Evolutionary conservation across 148 eudicot genomes (phyloP), one percentile per base, ranked within the genome.

Genomic region (Agrostemma githago): DNA sequence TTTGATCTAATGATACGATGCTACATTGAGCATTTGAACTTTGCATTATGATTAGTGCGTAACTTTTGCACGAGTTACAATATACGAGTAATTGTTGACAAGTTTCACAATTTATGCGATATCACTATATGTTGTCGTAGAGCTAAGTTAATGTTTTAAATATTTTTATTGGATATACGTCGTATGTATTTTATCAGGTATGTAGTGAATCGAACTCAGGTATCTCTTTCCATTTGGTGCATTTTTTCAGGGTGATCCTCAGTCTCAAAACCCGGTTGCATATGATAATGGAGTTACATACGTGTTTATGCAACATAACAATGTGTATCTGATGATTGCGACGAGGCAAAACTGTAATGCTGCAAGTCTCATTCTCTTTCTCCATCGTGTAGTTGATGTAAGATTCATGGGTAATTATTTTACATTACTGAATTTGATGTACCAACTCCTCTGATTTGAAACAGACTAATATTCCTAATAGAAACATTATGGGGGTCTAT

Each of bases 321-420:
- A 95, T 86, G 86, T 95, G 57, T 95, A 92, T 76, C 79, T 95
- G 70, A 90, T 95, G 92, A 76, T 80, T 20, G 97, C 97, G 39
- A 68, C 97, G n/a, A 80, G 99, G 79, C 99, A 95, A 83, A 95
- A 95, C 85, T 92, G 97, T 80, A 95, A 95, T 79, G 99, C 97
- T 65, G 93, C 99, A 63, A 92, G 99, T 74, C 84, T 88, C 70
- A 85, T 95, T 76, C 83, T 92, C 71, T 95, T 95, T 80, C 90
- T 95, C 56, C 99, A 95, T 75, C 97, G 97, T 19, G 51, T 95
- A 79, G 90, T 95, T 83, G 80, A 81, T 77, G 83, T 81, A 77
- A 77, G 80, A 14, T 62, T 62, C 54, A 8, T 69, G 57, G 67
- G 66, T 68, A 67, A 9, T 66, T 16, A 21, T 44, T 12, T 67